phyloP scores from a whole-genome alignment of 176 grass and related monocot genomes.

The Hyparrhenia diplandra region DNA sequence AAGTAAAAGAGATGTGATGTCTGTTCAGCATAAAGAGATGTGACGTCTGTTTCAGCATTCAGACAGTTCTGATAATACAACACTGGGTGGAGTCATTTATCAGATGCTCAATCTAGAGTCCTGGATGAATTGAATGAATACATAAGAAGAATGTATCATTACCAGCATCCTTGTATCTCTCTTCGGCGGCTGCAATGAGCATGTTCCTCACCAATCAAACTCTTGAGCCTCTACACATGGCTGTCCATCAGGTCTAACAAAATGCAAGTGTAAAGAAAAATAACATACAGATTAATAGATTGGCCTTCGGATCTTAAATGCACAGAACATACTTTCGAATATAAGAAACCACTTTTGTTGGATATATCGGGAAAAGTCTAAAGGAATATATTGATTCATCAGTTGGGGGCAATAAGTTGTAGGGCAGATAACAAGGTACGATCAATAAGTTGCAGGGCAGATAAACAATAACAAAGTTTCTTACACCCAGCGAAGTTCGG shows the following conservation, averaged over 20 bases:
- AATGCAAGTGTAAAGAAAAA: background rate
- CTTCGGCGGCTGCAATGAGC: conserved; percentile 73
- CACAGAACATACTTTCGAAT: background rate
- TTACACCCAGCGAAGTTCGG: background rate
- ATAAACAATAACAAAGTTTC: background rate
- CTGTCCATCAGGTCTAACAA: conserved; percentile 75
- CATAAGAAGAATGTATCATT: conserved; percentile 2
- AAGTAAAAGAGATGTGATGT: background rate
- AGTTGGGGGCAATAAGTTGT: background rate
- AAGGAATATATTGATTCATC: background rate
- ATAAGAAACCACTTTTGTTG: background rate
- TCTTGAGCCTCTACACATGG: conserved; percentile 65
- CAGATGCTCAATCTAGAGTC: background rate
- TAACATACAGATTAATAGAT: background rate
- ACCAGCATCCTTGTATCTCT: conserved; percentile 95
- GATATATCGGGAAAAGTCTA: background rate
- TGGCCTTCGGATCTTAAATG: background rate
- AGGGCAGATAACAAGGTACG: background rate
- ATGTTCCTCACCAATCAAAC: conserved; percentile 79
- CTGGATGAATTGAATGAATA: background rate
- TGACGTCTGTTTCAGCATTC: background rate
- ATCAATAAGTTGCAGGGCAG: background rate
- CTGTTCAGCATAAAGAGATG: background rate
- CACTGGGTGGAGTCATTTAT: background rate
- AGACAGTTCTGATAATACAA: background rate